Percentiles rank a stretch among this genome's conserved stretches.
Evolutionary conservation across 2,329 filamentous ascomycete species (phyloP).

Genomic region (Arthrobotrys sinensis): DNA sequence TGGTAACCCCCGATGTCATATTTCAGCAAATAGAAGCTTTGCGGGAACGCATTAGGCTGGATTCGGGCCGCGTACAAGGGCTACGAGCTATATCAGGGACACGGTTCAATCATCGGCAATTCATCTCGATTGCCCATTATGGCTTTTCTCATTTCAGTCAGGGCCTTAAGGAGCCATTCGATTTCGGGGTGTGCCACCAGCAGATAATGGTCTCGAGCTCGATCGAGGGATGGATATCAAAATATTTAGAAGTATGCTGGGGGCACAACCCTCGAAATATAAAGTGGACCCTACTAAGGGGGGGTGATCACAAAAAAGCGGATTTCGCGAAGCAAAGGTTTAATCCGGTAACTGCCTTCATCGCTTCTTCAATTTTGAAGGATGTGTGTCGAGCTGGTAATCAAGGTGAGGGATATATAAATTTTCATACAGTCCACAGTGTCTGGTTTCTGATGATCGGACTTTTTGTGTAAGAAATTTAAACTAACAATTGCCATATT

Average conservation of each 20-base stretch:
- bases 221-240: background rate
- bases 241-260: constrained; percentile 9
- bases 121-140: background rate
- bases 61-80: background rate
- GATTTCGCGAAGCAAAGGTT: too few relatives aligned
- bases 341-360: too few relatives aligned
- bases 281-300: too few relatives aligned
- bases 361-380: too few relatives aligned
- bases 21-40: background rate
- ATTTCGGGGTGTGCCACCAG: constrained; percentile 5
- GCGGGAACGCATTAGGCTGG: background rate
- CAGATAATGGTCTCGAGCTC: background rate
- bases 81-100: background rate
- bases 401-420: too few relatives aligned
- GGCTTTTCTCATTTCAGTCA: background rate
- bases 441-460: background rate
- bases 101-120: background rate
- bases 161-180: background rate
- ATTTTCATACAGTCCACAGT: too few relatives aligned
- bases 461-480: background rate
- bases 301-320: too few relatives aligned
- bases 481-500: background rate
- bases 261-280: too few relatives aligned
- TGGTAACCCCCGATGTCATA: constrained; percentile 2
- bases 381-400: too few relatives aligned